Evolutionary conservation across 805 yeast species (phyloP).

Genomic region (Cephaloascus albidus): DNA sequence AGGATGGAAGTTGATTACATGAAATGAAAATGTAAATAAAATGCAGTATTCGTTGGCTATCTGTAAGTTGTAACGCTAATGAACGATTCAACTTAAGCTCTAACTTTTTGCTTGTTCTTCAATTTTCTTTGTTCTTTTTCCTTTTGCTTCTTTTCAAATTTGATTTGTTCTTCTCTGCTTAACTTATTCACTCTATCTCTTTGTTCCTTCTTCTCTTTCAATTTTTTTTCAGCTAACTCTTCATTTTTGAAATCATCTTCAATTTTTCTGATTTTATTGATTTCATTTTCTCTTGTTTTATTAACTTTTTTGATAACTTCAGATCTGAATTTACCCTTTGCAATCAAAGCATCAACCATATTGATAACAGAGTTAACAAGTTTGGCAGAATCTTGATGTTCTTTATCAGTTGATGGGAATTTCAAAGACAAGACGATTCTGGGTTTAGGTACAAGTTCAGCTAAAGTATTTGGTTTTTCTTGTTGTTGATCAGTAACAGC

Average conservation of each 20-base stretch:
- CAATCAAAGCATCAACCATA: conserved; percentile 50
- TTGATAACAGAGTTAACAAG: conserved; percentile 48
- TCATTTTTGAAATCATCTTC: conserved; percentile 61
- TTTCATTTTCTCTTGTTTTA: conserved; percentile 70
- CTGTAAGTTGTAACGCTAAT: too few relatives aligned
- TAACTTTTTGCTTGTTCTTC: conserved; percentile 50
- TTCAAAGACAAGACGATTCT: conserved; percentile 46
- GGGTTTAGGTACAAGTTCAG: conserved; percentile 45
- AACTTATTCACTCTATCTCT: conserved; percentile 48
- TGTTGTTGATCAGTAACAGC: conserved; percentile 79
- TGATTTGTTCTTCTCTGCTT: conserved; percentile 72
- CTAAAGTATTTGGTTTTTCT: conserved; percentile 56
- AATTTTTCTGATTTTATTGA: conserved; percentile 58
- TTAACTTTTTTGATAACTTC: conserved; percentile 72
- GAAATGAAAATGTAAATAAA: conserved; percentile 1
- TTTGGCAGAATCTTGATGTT: conserved; percentile 37
- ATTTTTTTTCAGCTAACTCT: conserved; percentile 58
- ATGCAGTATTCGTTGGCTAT: background rate
- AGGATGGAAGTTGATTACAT: conserved; percentile 29
- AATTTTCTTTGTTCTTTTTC: conserved; percentile 77
- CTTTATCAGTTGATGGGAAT: conserved; percentile 38
- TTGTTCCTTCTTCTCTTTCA: conserved; percentile 57
- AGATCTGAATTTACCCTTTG: conserved; percentile 48
- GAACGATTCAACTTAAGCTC: conserved; percentile 6
- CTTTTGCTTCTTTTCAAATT: conserved; percentile 65